Percentiles rank a stretch among this genome's conserved stretches.
phyloP scores from a whole-genome alignment of 1,139 yeast genomes.

The Diutina neorugosa region DNA sequence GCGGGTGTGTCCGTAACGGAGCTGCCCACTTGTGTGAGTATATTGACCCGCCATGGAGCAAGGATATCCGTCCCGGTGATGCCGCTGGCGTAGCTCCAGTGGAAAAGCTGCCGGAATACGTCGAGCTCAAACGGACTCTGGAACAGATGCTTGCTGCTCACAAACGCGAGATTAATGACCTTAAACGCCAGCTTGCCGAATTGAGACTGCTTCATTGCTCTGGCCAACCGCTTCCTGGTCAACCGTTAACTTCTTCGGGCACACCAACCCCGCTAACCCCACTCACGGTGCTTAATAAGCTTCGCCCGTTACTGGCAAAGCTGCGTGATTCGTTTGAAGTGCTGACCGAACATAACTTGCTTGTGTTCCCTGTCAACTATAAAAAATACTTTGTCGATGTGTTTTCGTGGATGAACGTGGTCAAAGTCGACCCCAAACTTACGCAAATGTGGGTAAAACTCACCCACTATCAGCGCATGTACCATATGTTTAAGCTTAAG shows the following conservation, averaged over 20 bases:
- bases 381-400: conserved; percentile 10
- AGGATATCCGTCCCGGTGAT: not conserved
- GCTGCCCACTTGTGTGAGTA: conserved; percentile 33
- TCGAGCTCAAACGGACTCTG: not conserved
- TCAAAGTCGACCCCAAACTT: conserved; percentile 30
- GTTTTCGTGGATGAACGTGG: conserved; percentile 29
- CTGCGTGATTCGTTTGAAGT: conserved; percentile 11
- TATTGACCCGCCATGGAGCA: conserved; percentile 28
- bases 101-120: not conserved
- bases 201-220: not conserved
- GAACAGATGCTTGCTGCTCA: not conserved
- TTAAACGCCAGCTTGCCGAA: conserved; percentile 13
- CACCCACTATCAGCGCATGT: conserved; percentile 28
- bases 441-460: conserved; percentile 31
- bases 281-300: conserved; percentile 13
- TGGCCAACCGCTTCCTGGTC: no score
- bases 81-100: not conserved
- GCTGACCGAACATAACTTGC: conserved; percentile 9
- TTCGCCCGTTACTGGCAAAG: conserved; percentile 7
- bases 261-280: conserved; percentile 4
- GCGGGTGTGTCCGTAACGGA: conserved; percentile 31
- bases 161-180: conserved; percentile 5
- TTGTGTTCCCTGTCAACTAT: conserved; percentile 5
- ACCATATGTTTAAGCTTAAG: conserved; percentile 25
- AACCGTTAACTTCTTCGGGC: no score